Base-by-base conservation (phyloP, 1,139 yeast species). In the Hansenula lynferdii region DNA sequence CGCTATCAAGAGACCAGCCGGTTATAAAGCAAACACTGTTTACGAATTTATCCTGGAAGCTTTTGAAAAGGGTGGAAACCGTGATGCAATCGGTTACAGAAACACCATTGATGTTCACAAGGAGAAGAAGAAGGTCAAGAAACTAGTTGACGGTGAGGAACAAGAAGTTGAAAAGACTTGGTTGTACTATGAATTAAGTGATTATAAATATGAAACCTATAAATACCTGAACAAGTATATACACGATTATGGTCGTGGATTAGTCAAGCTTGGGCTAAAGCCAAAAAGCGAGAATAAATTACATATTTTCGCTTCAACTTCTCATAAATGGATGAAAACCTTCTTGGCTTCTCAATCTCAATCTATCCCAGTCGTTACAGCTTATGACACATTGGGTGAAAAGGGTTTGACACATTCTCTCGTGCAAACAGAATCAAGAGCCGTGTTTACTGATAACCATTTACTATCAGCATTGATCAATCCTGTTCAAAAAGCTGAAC, bases 321-420 rank as follows among this genome's bases (percentile, higher is more conserved):
- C 95, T 25, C 84, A 78, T 40, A 77, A 77, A 57, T 92, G 98
- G 98, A 75, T 92, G 84, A 86, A 86, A 64, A 75, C 87, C 30
- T 92, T 82, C 49, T 63, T 89, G 49, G 96, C 90, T 14, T 72
- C 85, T 38, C 75, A 77, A 53, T 67, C 87, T 42, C 96, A 89
- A 62, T 66, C 77, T 38, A 80, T 94, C 44, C 86, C 97, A 19
- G 75, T 85, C 45, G 98, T 89, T 33, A 94, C 99, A 22, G 97
- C 98, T 28, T 92, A 92, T 63, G 99, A 92, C 62, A 90, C 98
- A 28, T 72, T 92, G 48, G 98, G 98, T 43, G 95, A 89, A 61
- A 75, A 76, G 31, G 99, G 98, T 27, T 73, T 92, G 57, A 84
- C 83, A 43, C 95, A 85, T 62, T 87, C 97, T 7, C 70, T 92